Conservation (phyloP, 495 filamentous ascomycete species). For the Penicillium argentinense region DNA sequence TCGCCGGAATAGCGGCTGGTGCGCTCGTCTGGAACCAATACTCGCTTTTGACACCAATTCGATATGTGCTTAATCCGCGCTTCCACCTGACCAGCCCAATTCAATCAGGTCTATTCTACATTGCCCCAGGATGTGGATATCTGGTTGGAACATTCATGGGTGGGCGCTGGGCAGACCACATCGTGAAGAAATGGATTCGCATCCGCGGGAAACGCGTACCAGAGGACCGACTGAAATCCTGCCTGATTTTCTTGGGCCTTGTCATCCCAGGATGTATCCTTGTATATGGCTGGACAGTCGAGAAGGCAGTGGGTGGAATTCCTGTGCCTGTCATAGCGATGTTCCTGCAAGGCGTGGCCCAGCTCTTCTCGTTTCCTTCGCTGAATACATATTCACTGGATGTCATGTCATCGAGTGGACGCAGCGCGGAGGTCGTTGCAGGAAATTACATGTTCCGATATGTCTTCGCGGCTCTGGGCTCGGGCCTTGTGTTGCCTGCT, state of each 20-base stretch:
- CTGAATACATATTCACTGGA: slow-evolving; percentile 77
- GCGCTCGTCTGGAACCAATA: slow-evolving; percentile 75
- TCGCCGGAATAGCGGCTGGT: slow-evolving; percentile 58
- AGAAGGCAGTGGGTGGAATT: slow-evolving; percentile 65
- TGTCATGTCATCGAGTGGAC: slow-evolving; percentile 60
- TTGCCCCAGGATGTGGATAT: slow-evolving; percentile 71
- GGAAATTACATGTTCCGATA: slow-evolving; percentile 74
- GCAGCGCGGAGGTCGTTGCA: slow-evolving; percentile 67
- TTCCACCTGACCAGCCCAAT: slow-evolving; percentile 67
- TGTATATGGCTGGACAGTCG: slow-evolving; percentile 71
- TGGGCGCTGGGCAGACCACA: slow-evolving; percentile 67
- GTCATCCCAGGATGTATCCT: slow-evolving; percentile 65
- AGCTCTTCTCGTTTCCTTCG: slow-evolving; percentile 71
- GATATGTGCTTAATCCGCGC: slow-evolving; percentile 71
- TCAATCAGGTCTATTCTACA: slow-evolving; percentile 68
- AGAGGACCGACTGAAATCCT: slow-evolving; percentile 66
- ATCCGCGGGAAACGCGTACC: slow-evolving; percentile 60
- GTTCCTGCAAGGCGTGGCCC: slow-evolving; percentile 69
- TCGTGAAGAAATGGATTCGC: slow-evolving; percentile 61
- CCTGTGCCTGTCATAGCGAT: slow-evolving; percentile 66
- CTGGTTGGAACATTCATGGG: slow-evolving; percentile 69
- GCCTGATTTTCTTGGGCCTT: slow-evolving; percentile 58
- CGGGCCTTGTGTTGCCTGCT: slow-evolving; percentile 65
- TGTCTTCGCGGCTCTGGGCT: slow-evolving; percentile 63
- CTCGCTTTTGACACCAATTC: slow-evolving; percentile 68